Percentiles rank a stretch among this genome's conserved stretches.
phyloP scores from a whole-genome alignment of 2,329 filamentous ascomycete species.

The Diaporthe amygdali region DNA sequence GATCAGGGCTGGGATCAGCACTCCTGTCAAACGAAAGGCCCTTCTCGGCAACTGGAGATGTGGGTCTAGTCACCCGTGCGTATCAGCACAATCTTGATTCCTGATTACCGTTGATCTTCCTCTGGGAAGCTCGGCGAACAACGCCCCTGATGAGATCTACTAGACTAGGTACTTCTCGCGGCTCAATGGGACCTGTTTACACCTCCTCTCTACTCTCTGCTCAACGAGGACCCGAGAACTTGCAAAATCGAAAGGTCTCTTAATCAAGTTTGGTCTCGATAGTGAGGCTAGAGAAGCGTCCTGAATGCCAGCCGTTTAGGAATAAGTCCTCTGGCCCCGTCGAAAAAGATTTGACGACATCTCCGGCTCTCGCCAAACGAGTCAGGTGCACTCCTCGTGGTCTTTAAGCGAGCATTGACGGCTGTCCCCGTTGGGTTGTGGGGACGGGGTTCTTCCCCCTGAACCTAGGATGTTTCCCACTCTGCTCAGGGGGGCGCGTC shows the following conservation, averaged over 20 bases:
- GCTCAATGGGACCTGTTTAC: not conserved
- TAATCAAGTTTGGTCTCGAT: not conserved
- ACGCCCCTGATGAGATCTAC: not conserved
- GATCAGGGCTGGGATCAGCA: not conserved
- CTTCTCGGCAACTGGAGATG: not conserved
- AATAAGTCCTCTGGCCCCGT: not conserved
- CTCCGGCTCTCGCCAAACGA: not conserved
- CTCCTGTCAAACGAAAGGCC: not conserved
- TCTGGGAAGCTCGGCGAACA: not conserved
- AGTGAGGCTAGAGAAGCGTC: no score
- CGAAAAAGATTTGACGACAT: not conserved
- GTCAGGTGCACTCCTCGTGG: not conserved
- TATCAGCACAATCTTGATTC: constrained; percentile 10
- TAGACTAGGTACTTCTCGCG: not conserved
- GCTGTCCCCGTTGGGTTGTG: constrained; percentile 5
- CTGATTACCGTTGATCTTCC: not conserved
- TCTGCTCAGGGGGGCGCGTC: not conserved
- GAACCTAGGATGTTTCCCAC: constrained; percentile 5
- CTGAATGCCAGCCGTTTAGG: not conserved
- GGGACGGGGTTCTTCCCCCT: constrained; percentile 1
- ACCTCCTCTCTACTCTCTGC: not conserved
- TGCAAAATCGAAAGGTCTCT: not conserved
- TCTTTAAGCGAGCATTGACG: not conserved
- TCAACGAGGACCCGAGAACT: not conserved
- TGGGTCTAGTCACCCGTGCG: constrained; percentile 2